These are phyloP conservation scores for Uncinocarpus reesii DNA, from an alignment of 2,329 filamentous ascomycete species.

Conservation along the genomic window DNA sequence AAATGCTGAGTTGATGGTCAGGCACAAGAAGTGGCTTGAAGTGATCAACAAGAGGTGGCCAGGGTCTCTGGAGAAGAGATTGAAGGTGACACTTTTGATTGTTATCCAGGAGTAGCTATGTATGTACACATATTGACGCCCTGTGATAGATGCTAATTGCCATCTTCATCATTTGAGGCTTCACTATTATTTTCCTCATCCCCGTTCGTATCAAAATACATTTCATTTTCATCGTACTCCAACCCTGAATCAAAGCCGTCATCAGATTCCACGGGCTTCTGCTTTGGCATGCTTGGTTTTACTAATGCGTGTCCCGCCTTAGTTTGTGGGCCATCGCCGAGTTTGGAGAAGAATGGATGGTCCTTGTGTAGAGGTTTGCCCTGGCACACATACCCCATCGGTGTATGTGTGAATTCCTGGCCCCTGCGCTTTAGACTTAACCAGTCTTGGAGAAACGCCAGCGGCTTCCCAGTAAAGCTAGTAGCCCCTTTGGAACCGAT, in stretches of 20 bases:
- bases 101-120: too few species aligned
- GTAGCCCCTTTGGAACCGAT: not conserved
- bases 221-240: conserved; percentile 5
- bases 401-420: conserved; percentile 28
- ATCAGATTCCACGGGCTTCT: not conserved
- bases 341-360: conserved; percentile 24
- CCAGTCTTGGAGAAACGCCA: conserved; percentile 30
- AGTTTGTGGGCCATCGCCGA: not conserved
- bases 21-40: too few species aligned
- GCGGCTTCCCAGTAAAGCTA: conserved; percentile 14
- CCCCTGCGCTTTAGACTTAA: conserved; percentile 26
- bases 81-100: too few species aligned
- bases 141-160: not conserved
- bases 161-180: not conserved
- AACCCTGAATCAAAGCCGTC: conserved; percentile 5
- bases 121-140: not conserved
- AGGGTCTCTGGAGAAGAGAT: too few species aligned
- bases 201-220: not conserved
- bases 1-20: too few species aligned
- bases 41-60: too few species aligned
- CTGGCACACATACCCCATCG: conserved; percentile 30
- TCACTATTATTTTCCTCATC: not conserved
- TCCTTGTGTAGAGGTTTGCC: conserved; percentile 21
- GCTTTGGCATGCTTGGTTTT: not conserved
- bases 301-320: not conserved